Base-by-base conservation (phyloP, 2,329 filamentous ascomycete genomes). In the Fusarium subglutinans region DNA sequence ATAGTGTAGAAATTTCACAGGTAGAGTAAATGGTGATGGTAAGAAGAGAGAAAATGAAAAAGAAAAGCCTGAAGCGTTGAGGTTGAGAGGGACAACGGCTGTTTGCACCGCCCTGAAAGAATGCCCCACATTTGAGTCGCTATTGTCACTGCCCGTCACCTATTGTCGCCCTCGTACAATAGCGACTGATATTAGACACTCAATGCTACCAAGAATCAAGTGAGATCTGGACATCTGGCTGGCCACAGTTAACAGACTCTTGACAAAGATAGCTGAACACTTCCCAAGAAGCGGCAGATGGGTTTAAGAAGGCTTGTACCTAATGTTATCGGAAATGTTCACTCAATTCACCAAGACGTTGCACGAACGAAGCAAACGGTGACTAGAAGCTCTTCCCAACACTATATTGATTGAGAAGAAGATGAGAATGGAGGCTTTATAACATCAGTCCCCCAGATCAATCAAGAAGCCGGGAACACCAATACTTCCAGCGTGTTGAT, bases 181-280 rank as follows among this genome's bases (percentile, higher is more conserved):
- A 44, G 15, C 17, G 2, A 44, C 15, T 44, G n/a, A 13, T 24
- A 2, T 12, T 6, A 8, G n/a, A 24, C n/a, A 1, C 6, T 8
- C 1, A 13, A 24, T 44, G 15, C 24, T 10, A 20, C 12, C 5
- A 26, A 45, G 24, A 10, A 45, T 7, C 24, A 45, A 45, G 44
- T 14, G 5, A 20, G 24, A 45, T 45, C 44, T 26, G 12, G 20
- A 10, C 12, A 3, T 4, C 2, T 20, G 24, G 44, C 44, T 45
- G 18, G 24, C 0, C 17, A 26, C 24, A 45, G 17, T 11, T 9
- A 8, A 26, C 0, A 18, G 5, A 1, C 5, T 5, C 5, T 18
- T 44, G 4, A 15, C 11, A 24, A 17, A 24, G n/a, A 26, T 8
- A 6, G 9, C 24, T 18, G 11, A 11, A 10, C n/a, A 44, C n/a